These are phyloP conservation scores for Leavenworthia alabamica DNA, from an alignment of 345 rosid species.

Conservation along the genomic window DNA sequence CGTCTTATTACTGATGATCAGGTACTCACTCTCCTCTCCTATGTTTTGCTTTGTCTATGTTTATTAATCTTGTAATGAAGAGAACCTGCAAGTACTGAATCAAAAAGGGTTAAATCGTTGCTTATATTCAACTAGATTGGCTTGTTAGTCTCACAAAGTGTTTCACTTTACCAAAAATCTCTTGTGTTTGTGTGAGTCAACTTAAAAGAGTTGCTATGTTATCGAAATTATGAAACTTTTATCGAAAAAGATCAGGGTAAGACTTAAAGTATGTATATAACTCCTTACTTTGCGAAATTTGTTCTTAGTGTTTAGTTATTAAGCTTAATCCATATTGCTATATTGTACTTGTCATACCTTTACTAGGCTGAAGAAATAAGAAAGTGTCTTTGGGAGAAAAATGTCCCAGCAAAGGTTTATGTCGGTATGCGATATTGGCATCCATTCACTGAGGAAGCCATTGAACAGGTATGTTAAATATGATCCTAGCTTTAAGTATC, in stretches of 20 bases:
- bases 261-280: background rate
- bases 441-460: conserved; percentile 98
- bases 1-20: conserved; percentile 87
- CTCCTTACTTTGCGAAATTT: no score
- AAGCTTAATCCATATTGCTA: no score
- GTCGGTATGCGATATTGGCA: conserved; percentile 99
- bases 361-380: conserved; percentile 83
- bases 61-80: background rate
- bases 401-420: conserved; percentile 85
- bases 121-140: background rate
- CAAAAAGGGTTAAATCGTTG: background rate
- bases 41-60: background rate
- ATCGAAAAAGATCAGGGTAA: background rate
- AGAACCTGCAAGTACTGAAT: background rate
- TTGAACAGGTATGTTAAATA: conserved; percentile 61
- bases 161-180: background rate
- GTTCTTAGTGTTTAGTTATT: no score
- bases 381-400: conserved; percentile 73
- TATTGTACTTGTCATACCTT: background rate
- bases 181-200: background rate
- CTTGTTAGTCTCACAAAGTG: background rate
- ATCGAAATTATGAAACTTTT: background rate
- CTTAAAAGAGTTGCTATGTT: background rate
- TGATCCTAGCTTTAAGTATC: background rate
- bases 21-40: no score